These are phyloP conservation scores for Claviceps pusilla DNA, from an alignment of 2,329 filamentous ascomycete genomes.

Conservation along the genomic window DNA sequence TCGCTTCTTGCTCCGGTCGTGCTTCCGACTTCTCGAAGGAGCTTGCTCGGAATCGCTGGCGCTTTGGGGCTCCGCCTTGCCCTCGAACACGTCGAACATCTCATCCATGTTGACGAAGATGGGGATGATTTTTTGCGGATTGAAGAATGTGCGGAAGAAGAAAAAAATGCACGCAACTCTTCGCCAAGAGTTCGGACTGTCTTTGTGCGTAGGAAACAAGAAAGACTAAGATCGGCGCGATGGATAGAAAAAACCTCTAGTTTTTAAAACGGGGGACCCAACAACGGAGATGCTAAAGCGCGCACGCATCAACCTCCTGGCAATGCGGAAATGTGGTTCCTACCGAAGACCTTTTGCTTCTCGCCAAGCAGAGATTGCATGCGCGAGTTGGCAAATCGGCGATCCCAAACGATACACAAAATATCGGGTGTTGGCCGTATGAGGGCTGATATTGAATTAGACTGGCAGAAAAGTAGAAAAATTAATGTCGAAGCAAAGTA, in stretches of 20 bases:
- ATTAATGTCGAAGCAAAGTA: not conserved
- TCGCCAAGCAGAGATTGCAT: not conserved
- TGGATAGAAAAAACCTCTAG: not conserved
- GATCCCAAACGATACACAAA: slow-evolving; percentile 1
- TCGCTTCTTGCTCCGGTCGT: slow-evolving; percentile 65
- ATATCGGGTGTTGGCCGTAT: not conserved
- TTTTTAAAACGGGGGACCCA: not conserved
- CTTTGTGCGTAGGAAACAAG: not conserved
- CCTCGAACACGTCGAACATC: slow-evolving; percentile 70
- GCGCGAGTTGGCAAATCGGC: slow-evolving; percentile 2
- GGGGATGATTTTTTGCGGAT: not conserved
- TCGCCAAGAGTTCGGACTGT: not conserved
- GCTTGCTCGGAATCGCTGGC: slow-evolving; percentile 28
- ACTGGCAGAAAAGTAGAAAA: slow-evolving; percentile 16
- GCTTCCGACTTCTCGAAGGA: slow-evolving; percentile 35
- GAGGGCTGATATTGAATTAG: not conserved
- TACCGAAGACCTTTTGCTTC: not conserved
- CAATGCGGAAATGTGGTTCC: slow-evolving; percentile 8
- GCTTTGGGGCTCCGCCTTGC: slow-evolving; percentile 30
- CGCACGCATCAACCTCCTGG: slow-evolving; percentile 8
- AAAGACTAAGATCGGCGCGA: not conserved
- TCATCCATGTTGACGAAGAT: slow-evolving; percentile 47
- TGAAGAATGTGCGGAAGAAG: too few relatives aligned
- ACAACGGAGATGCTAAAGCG: slow-evolving; percentile 1
- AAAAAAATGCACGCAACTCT: not conserved